These are phyloP conservation scores for Cicer cuneatum DNA, from an alignment of 306 rosid species.

Conservation along the genomic window DNA sequence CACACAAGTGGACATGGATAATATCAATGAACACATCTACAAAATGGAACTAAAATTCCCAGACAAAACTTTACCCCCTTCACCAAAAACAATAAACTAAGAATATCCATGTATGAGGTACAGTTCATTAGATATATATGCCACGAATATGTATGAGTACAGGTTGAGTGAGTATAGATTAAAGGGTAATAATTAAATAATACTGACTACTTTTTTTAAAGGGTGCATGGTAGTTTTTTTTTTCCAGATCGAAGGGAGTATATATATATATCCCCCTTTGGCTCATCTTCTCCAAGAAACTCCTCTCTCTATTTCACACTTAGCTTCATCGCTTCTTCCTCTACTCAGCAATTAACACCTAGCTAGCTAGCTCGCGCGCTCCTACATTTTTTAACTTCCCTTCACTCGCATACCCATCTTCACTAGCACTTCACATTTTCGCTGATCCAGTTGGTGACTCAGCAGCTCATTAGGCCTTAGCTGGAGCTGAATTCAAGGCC, in stretches of 20 bases:
- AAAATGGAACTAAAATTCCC: constrained; percentile 5
- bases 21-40: constrained; percentile 8
- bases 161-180: not conserved
- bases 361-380: not conserved
- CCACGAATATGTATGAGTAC: not conserved
- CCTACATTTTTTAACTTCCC: not conserved
- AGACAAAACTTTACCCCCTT: constrained; percentile 14
- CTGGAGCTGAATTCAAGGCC: constrained; percentile 6
- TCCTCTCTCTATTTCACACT: constrained; percentile 11
- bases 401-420: not conserved
- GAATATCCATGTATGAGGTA: not conserved
- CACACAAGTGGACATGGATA: not conserved
- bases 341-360: not conserved
- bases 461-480: not conserved
- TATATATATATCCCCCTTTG: constrained; percentile 26
- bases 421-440: constrained; percentile 4
- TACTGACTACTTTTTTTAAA: not conserved
- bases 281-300: constrained; percentile 40
- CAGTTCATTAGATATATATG: not conserved
- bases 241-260: not conserved
- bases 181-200: not conserved
- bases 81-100: not conserved
- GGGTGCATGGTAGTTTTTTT: not conserved
- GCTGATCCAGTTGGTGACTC: not conserved
- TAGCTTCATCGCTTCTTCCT: not conserved